Conservation (phyloP, 192 early-diverging fungal species). For the Phlyctochytrium planicorne region DNA sequence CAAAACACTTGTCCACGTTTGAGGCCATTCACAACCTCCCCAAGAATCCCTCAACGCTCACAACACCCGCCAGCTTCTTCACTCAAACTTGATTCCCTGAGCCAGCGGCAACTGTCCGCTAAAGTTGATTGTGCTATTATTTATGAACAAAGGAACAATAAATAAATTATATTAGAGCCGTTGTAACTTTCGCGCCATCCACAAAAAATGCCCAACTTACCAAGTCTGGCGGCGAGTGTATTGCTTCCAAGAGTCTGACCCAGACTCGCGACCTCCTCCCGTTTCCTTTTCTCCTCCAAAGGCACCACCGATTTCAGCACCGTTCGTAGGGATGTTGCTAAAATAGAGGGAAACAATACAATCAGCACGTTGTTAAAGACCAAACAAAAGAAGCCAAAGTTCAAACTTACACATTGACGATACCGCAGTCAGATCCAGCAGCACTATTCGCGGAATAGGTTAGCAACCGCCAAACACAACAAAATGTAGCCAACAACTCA, state of each 20-base stretch:
- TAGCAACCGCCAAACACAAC: conserved; percentile 3
- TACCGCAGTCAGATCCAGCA: conserved; percentile 83
- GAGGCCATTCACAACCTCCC: too few species aligned
- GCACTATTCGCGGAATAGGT: conserved; percentile 37
- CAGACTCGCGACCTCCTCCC: conserved; percentile 88
- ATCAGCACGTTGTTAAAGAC: background rate
- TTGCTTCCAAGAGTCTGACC: conserved; percentile 93
- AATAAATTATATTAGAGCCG: background rate
- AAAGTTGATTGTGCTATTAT: conserved; percentile 84
- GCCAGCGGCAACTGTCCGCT: conserved; percentile 83
- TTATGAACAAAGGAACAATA: conserved; percentile 19
- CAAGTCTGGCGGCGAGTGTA: conserved; percentile 78
- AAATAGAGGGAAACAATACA: conserved; percentile 77
- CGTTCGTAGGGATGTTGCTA: conserved; percentile 95
- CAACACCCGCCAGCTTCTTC: conserved; percentile 43
- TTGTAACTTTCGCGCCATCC: background rate
- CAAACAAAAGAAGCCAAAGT: background rate
- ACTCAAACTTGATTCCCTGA: conserved; percentile 96
- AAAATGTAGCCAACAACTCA: background rate
- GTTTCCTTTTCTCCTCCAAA: conserved; percentile 99
- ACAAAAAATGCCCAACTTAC: conserved; percentile 26
- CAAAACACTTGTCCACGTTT: too few species aligned
- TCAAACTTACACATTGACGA: conserved; percentile 6
- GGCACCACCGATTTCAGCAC: conserved; percentile 95
- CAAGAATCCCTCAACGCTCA: too few species aligned